phyloP scores from a whole-genome alignment of 139 green algal species.

The Picochlorum sp. region DNA sequence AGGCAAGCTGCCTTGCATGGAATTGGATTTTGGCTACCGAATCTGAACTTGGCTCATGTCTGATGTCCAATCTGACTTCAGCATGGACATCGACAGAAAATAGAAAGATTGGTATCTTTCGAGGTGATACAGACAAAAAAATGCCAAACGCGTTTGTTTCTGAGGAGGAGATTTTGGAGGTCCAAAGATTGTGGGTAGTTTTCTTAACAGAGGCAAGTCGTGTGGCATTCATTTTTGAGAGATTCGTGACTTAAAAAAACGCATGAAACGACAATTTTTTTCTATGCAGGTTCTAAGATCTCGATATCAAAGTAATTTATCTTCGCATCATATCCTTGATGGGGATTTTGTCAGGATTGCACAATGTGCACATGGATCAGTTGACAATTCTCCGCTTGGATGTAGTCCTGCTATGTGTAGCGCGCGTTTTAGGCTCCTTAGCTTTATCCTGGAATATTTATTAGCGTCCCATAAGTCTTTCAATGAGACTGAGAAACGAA shows the following conservation, averaged over 20 bases:
- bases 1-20: slow-evolving; percentile 29
- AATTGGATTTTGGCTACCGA: slow-evolving; percentile 38
- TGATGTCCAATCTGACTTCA: slow-evolving; percentile 35
- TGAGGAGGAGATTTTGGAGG: not conserved
- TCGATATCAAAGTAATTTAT: no score
- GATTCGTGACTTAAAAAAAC: no score
- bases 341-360: not conserved
- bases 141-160: not conserved
- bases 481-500: no score
- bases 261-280: not conserved
- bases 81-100: slow-evolving; percentile 7
- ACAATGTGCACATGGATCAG: not conserved
- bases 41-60: slow-evolving; percentile 24
- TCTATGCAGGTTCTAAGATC: not conserved
- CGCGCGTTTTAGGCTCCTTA: not conserved
- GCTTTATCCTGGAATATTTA: not conserved
- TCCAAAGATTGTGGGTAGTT: not conserved
- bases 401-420: not conserved
- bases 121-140: no score
- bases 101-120: not conserved
- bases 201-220: not conserved
- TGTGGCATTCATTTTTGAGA: no score
- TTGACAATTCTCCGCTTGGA: not conserved
- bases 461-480: not conserved
- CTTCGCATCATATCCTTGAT: no score